These are phyloP conservation scores for Triticum urartu DNA, from an alignment of 176 grass and related monocot genomes.

Conservation along the genomic window DNA sequence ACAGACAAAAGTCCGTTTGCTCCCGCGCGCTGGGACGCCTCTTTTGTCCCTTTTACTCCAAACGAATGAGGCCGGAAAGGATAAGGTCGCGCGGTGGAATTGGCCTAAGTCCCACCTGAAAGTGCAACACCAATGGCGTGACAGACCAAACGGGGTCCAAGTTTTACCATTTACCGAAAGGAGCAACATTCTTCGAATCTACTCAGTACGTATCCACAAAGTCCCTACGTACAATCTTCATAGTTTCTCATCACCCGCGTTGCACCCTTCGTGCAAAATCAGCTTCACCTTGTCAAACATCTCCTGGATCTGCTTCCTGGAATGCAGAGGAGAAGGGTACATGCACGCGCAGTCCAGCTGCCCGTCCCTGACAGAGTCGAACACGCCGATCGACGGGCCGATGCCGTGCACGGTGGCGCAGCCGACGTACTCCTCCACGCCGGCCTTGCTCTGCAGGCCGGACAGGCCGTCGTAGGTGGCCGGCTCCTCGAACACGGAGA, in stretches of 20 bases:
- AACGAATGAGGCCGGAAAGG: too few relatives aligned
- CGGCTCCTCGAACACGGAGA: slow-evolving; percentile 87
- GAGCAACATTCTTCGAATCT: too few relatives aligned
- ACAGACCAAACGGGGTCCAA: too few relatives aligned
- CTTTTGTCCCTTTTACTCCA: too few relatives aligned
- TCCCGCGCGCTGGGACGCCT: too few relatives aligned
- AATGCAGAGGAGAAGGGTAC: slow-evolving; percentile 84
- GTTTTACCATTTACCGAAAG: neutral
- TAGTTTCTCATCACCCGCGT: neutral
- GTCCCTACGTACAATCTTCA: neutral
- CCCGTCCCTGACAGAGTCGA: slow-evolving; percentile 72
- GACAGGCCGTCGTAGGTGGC: slow-evolving; percentile 17
- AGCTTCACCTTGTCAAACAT: slow-evolving; percentile 54
- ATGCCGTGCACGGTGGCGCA: slow-evolving; percentile 72
- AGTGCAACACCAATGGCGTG: too few relatives aligned
- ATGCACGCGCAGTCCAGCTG: slow-evolving; percentile 56
- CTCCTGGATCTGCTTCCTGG: slow-evolving; percentile 65
- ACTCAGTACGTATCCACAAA: too few relatives aligned
- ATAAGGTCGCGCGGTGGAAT: too few relatives aligned
- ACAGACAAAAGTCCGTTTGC: too few relatives aligned
- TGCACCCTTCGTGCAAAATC: slow-evolving; percentile 48
- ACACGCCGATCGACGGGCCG: slow-evolving; percentile 67
- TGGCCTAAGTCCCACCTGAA: too few relatives aligned
- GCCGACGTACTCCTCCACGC: slow-evolving; percentile 66
- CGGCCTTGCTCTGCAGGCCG: slow-evolving; percentile 40